Evolutionary conservation across 164 flowering plant species (phyloP).

Genomic region (Umbilicus rupestris): DNA sequence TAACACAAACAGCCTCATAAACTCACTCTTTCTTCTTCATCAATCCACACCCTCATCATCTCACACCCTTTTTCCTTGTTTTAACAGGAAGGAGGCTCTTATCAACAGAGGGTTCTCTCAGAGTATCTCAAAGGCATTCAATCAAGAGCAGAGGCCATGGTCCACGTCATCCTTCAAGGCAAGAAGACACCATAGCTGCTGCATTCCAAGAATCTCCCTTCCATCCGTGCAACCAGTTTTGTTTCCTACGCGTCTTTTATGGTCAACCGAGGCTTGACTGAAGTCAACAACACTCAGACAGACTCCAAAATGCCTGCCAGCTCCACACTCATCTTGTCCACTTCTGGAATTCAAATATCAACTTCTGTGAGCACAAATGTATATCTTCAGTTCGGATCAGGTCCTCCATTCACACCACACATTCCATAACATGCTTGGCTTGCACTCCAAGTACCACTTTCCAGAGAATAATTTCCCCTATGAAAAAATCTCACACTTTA

Average conservation of each 20-base stretch:
- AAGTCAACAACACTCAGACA: neutral
- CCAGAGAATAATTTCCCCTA: neutral
- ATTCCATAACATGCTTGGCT: neutral
- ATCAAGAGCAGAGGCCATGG: slow-evolving; percentile 62
- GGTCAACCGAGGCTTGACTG: neutral
- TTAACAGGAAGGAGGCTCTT: slow-evolving; percentile 81
- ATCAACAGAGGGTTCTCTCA: slow-evolving; percentile 63
- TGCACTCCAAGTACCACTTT: neutral
- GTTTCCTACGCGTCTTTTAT: neutral
- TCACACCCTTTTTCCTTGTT: neutral
- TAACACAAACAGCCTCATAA: slow-evolving; percentile 13
- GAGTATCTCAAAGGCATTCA: slow-evolving; percentile 82
- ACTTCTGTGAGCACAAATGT: neutral
- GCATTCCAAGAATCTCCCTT: neutral
- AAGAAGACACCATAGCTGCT: slow-evolving; percentile 17
- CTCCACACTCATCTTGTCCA: neutral
- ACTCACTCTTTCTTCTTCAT: neutral
- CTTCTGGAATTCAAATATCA: neutral
- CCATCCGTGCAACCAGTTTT: neutral
- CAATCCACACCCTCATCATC: neutral
- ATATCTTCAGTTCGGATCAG: neutral
- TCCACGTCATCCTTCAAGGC: slow-evolving; percentile 43
- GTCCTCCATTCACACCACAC: neutral
- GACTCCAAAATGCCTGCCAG: neutral
- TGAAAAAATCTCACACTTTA: neutral